Conservation (phyloP, 768 basidiomycete species). For the Galerina sulciceps region DNA sequence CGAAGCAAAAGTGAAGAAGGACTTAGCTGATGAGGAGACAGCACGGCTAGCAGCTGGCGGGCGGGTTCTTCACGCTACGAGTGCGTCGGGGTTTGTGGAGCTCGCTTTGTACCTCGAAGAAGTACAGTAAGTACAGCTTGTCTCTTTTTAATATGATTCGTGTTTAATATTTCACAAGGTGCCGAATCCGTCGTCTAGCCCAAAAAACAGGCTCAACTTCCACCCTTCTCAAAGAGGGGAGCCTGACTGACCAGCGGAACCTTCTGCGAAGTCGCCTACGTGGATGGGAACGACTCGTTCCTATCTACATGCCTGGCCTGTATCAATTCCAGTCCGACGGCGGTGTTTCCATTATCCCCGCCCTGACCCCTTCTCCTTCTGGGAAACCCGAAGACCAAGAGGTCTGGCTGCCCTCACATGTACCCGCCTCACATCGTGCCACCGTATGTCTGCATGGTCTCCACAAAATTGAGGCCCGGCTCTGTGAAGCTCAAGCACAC, state of each 20-base stretch:
- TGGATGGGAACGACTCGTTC: constrained; percentile 8
- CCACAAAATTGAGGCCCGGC: constrained; percentile 7
- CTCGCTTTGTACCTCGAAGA: constrained; percentile 22
- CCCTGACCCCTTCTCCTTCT: neutral
- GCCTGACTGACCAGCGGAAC: constrained; percentile 12
- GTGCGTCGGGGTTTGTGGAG: constrained; percentile 12
- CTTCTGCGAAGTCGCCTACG: constrained; percentile 5
- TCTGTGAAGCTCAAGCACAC: constrained; percentile 3
- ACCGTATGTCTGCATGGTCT: neutral
- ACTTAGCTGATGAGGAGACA: neutral
- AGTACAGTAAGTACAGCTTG: constrained; percentile 15
- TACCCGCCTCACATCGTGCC: neutral
- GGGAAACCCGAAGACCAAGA: neutral
- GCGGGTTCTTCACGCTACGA: constrained; percentile 8
- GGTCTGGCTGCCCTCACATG: neutral
- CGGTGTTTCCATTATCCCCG: neutral
- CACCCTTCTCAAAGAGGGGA: neutral
- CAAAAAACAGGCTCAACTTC: neutral
- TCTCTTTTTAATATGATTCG: neutral
- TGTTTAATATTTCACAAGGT: neutral
- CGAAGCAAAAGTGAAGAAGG: constrained; percentile 6
- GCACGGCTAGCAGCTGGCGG: neutral
- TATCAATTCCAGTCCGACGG: constrained; percentile 7
- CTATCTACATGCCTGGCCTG: constrained; percentile 19
- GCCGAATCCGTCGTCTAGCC: neutral